Conservation (phyloP, 371 early-diverging fungal species). For the Cokeromyces recurvatus region DNA sequence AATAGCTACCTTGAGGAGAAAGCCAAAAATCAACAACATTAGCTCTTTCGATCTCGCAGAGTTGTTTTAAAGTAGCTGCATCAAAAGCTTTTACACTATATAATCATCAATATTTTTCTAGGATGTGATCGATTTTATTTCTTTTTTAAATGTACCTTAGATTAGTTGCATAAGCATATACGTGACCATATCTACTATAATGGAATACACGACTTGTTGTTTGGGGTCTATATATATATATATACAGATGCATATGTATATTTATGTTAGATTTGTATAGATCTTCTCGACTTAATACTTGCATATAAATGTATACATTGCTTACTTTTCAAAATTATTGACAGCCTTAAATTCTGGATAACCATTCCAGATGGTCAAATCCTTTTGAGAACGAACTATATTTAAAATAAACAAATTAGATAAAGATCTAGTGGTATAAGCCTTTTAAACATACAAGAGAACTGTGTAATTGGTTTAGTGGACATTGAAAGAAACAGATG, state of each 20-base stretch:
- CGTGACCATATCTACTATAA: constrained; percentile 81
- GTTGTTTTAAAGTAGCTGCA: constrained; percentile 53
- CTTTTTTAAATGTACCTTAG: constrained; percentile 46
- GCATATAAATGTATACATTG: too few species aligned
- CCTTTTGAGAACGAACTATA: constrained; percentile 63
- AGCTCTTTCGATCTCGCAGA: constrained; percentile 62
- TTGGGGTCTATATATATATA: constrained; percentile 55
- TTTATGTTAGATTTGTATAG: too few species aligned
- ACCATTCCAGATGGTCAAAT: constrained; percentile 59
- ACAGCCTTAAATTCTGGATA: constrained; percentile 52
- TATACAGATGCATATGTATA: too few species aligned
- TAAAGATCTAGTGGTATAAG: neutral
- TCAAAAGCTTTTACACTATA: constrained; percentile 71
- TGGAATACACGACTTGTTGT: constrained; percentile 63
- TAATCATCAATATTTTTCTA: neutral
- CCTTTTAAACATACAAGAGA: constrained; percentile 43
- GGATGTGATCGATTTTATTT: too few species aligned
- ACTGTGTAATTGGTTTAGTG: constrained; percentile 37
- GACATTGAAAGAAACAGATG: constrained; percentile 10
- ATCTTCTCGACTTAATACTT: too few species aligned
- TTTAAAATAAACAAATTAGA: neutral
- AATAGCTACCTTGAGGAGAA: constrained; percentile 85
- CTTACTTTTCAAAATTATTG: constrained; percentile 49
- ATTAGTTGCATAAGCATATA: constrained; percentile 72
- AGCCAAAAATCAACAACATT: constrained; percentile 83